A percentile compares a stretch with the other conserved stretches of the same genome.
These are phyloP conservation scores for Hyaloperonospora arabidopsidis DNA, from an alignment of 352 stramenopile genomes.

Conservation along the genomic window DNA sequence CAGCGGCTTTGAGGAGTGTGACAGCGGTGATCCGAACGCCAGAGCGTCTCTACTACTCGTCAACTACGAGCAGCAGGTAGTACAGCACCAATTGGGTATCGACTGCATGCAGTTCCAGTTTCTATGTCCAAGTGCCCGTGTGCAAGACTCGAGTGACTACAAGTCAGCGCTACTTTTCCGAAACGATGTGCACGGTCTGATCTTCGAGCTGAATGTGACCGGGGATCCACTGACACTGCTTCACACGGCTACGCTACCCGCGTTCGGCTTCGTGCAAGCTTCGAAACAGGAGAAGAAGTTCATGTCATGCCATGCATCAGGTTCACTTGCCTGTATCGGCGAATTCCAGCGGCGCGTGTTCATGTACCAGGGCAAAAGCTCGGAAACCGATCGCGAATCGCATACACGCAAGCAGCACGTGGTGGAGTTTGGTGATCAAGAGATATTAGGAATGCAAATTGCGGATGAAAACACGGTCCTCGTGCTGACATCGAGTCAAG, in stretches of 20 bases:
- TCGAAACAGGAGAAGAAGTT: conserved; percentile 87
- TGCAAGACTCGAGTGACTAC: conserved; percentile 12
- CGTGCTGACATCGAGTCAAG: conserved; percentile 42
- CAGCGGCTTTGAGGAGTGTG: conserved; percentile 72
- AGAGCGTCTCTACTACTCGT: conserved; percentile 50
- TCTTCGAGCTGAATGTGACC: conserved; percentile 40
- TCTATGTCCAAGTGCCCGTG: conserved; percentile 31
- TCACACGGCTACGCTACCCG: conserved; percentile 54
- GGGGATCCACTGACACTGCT: conserved; percentile 25
- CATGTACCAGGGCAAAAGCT: conserved; percentile 46
- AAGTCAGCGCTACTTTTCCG: conserved; percentile 59
- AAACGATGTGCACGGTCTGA: conserved; percentile 68
- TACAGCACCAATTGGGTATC: conserved; percentile 47
- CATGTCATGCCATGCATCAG: conserved; percentile 45
- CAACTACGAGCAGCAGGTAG: conserved; percentile 26
- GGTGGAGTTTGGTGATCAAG: conserved; percentile 58
- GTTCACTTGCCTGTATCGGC: conserved; percentile 57
- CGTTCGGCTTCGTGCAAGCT: conserved; percentile 80
- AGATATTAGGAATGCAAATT: conserved; percentile 52
- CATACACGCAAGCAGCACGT: conserved; percentile 65
- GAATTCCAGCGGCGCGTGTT: conserved; percentile 77
- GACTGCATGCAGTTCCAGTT: conserved; percentile 67
- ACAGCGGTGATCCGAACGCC: conserved; percentile 66
- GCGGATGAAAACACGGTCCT: conserved; percentile 37
- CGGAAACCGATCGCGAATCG: conserved; percentile 21